Evolutionary conservation across 2,329 filamentous ascomycete genomes (phyloP), one percentile per base, ranked within the genome.

Genomic region (Thielaviopsis cerberus): DNA sequence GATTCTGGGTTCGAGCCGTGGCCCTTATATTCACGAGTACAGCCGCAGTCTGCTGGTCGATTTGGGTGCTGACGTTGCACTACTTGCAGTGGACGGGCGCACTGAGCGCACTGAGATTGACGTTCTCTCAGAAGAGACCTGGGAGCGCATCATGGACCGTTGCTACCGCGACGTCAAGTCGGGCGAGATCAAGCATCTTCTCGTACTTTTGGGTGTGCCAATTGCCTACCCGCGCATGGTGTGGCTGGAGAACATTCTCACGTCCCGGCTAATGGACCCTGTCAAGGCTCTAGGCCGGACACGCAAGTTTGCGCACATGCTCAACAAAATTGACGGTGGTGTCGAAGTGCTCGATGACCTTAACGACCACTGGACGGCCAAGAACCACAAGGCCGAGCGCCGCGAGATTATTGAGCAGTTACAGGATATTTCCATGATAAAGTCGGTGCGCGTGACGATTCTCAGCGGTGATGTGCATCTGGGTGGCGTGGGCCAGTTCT

Each of bases 361-460:
- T 10, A 91, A 96, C 67, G 92, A 97, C 69, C 91, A 98, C 67
- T 98, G 92, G 92, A 96, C 91, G 0, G 88, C 91, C 41, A 94
- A 88, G 67, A 87, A 89, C 66, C 90, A 97, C 73, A 98, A 97
- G 68, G 77, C 81, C 25, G 92, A 98, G 70, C 82, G 92, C 55
- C 87, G 83, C 62, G 85, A 87, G 69, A 76, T 97, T 62, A 81
- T 98, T 48, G 86, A 92, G 67, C 89, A 96, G 65, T 74, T 98
- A 25, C 94, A 98, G 69, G 88, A 95, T 65, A 76, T 98, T 60
- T 90, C 94, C 8, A 88, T 88, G 23, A 88, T 92, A 68, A 94
- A 94, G 68, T 95, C 88, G 15, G 80, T 96, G 55, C 85, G 92
- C 51, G 76, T 98, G 55, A 97, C 91, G 0, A 88, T 98, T 61